These are phyloP conservation scores for Hippophae gyantsensis DNA, from an alignment of 306 rosid genomes.

Conservation along the genomic window DNA sequence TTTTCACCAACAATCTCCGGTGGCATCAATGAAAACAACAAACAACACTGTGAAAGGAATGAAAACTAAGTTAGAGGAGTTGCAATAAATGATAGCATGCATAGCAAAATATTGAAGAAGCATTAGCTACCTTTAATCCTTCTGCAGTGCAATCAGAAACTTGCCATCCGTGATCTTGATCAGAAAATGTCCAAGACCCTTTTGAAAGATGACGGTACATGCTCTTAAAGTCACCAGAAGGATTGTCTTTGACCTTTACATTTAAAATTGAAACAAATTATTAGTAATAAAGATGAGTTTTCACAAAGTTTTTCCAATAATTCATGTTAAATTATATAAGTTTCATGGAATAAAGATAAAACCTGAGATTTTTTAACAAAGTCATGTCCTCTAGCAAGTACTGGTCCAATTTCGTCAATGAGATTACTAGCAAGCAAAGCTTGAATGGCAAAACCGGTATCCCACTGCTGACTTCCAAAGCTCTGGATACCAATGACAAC, in stretches of 20 bases:
- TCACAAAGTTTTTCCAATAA: no score
- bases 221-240: slow-evolving; percentile 43
- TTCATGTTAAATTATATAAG: no score
- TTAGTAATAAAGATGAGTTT: no score
- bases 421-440: slow-evolving; percentile 49
- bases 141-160: slow-evolving; percentile 64
- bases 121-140: slow-evolving; percentile 36
- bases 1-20: slow-evolving; percentile 44
- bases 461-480: slow-evolving; percentile 56
- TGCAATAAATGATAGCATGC: neutral
- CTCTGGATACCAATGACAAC: slow-evolving; percentile 15
- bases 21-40: slow-evolving; percentile 46
- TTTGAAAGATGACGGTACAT: slow-evolving; percentile 63
- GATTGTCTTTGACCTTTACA: slow-evolving; percentile 42
- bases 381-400: slow-evolving; percentile 42
- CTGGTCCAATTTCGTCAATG: slow-evolving; percentile 28
- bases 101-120: neutral
- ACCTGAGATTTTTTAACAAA: slow-evolving; percentile 53
- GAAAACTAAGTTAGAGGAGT: neutral
- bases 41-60: slow-evolving; percentile 33
- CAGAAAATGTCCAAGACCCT: slow-evolving; percentile 70
- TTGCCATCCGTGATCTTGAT: slow-evolving; percentile 72
- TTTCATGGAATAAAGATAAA: neutral
- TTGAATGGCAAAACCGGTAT: slow-evolving; percentile 44
- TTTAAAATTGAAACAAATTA: neutral